These are phyloP conservation scores for Centrapalus pauciflorus DNA, from an alignment of 129 eudicot species.

Conservation along the genomic window DNA sequence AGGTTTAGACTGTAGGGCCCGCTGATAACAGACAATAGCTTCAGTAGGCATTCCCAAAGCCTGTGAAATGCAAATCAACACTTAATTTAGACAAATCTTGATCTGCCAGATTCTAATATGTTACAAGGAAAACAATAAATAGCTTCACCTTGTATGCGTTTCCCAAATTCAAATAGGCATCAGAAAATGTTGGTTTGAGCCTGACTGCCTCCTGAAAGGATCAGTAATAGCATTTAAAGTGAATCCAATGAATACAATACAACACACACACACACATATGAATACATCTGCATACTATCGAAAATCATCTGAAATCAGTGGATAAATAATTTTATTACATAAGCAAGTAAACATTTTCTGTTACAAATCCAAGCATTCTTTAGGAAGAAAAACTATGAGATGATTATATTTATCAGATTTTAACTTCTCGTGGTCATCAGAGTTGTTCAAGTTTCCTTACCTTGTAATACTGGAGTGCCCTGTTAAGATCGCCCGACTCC, in stretches of 20 bases:
- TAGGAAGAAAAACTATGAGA: too few species aligned
- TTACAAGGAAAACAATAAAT: conserved; percentile 3
- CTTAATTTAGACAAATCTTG: conserved; percentile 8
- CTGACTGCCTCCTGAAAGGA: conserved; percentile 82
- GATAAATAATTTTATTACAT: neutral
- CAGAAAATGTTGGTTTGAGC: conserved; percentile 78
- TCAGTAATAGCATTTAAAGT: conserved; percentile 7
- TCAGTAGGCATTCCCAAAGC: conserved; percentile 86
- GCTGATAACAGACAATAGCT: conserved; percentile 84
- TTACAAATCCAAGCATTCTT: neutral
- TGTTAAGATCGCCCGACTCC: conserved; percentile 85
- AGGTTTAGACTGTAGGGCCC: conserved; percentile 81
- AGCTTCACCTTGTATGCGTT: conserved; percentile 80
- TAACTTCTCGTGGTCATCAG: too few species aligned
- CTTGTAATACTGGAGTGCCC: conserved; percentile 95
- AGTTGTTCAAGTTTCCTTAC: too few species aligned
- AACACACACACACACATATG: neutral
- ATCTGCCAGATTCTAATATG: too few species aligned
- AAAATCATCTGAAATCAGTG: too few species aligned
- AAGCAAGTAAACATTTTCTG: conserved; percentile 1
- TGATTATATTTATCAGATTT: too few species aligned
- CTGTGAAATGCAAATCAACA: conserved; percentile 39
- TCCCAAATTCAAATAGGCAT: conserved; percentile 86
- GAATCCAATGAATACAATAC: neutral
- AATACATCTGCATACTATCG: too few species aligned